Conservation (phyloP, 139 green algal species). For the Picochlorum costavermella region DNA sequence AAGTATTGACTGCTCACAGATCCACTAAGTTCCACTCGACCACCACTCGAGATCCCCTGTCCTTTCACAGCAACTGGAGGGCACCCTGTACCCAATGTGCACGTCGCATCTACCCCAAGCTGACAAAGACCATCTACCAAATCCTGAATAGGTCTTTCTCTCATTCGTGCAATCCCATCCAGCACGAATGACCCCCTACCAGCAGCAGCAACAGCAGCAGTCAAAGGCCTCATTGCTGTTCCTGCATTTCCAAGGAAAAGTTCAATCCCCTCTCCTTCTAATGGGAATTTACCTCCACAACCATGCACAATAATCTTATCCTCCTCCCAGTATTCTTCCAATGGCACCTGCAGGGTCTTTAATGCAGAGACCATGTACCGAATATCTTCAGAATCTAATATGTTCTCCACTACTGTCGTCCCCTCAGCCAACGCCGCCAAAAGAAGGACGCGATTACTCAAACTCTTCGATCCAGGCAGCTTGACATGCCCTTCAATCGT, state of each 20-base stretch:
- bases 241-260: constrained; percentile 97
- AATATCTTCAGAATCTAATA: constrained; percentile 96
- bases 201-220: constrained; percentile 89
- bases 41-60: constrained; percentile 69
- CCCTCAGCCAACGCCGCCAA: constrained; percentile 86
- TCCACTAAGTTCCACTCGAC: constrained; percentile 49
- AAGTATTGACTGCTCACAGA: constrained; percentile 88
- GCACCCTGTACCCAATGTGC: constrained; percentile 90
- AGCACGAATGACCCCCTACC: constrained; percentile 79
- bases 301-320: constrained; percentile 61
- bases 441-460: constrained; percentile 94
- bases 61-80: constrained; percentile 83
- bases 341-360: constrained; percentile 71
- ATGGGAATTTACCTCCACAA: constrained; percentile 77
- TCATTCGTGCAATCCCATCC: constrained; percentile 86
- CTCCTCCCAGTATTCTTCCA: constrained; percentile 73
- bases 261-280: constrained; percentile 38
- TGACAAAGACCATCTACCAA: constrained; percentile 83
- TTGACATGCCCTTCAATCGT: constrained; percentile 41
- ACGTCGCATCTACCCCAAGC: constrained; percentile 87
- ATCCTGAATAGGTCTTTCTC: constrained; percentile 89
- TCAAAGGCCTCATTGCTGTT: constrained; percentile 96
- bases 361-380: constrained; percentile 88
- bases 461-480: constrained; percentile 92
- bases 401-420: constrained; percentile 80